These are phyloP conservation scores for Delonix regia DNA, from an alignment of 306 rosid species.

Conservation along the genomic window DNA sequence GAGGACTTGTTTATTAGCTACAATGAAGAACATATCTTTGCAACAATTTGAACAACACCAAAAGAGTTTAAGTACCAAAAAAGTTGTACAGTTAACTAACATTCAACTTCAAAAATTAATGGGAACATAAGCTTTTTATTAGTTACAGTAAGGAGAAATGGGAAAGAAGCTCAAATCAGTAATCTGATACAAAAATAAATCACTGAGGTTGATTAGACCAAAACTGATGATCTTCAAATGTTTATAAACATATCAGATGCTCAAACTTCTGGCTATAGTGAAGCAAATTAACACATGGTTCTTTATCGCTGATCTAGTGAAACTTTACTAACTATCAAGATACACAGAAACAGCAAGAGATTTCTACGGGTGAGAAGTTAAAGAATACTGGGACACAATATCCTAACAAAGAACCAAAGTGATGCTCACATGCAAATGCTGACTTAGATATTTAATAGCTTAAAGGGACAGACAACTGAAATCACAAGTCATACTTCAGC, in stretches of 20 bases:
- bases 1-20: not conserved
- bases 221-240: not conserved
- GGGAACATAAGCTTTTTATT: not conserved
- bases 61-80: not conserved
- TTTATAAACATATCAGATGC: not conserved
- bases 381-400: not conserved
- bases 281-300: not conserved
- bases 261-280: not conserved
- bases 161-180: constrained; percentile 2
- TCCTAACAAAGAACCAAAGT: not conserved
- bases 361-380: not conserved
- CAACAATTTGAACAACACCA: not conserved
- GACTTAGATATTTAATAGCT: not conserved
- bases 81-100: not conserved
- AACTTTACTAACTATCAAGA: not conserved
- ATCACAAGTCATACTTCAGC: not conserved
- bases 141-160: not conserved
- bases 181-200: not conserved
- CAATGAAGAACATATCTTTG: not conserved
- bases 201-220: not conserved
- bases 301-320: not conserved
- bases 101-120: not conserved
- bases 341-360: not conserved
- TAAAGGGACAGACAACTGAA: not conserved
- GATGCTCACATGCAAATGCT: not conserved